Percentiles rank a stretch among this genome's conserved stretches.
Conservation (phyloP, 1,284 basidiomycete genomes). For the Cutaneotrichosporon cavernicola region DNA sequence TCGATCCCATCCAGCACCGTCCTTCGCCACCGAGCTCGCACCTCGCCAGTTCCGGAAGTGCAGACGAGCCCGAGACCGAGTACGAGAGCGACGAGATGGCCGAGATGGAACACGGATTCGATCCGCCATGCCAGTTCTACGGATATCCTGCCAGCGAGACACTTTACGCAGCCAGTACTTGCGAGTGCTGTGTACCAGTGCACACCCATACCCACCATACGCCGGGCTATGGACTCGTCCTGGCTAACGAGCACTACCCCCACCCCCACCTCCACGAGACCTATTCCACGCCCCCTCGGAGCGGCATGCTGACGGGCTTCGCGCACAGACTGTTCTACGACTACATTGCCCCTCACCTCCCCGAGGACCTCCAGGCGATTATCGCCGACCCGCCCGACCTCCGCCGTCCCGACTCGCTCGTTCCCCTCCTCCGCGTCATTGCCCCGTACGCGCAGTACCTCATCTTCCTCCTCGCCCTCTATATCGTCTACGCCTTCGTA, state of each 20-base stretch:
- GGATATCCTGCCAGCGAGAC: slow-evolving; percentile 9
- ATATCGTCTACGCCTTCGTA: slow-evolving; percentile 43
- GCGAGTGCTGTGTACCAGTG: neutral
- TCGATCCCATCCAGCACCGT: neutral
- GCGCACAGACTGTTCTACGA: slow-evolving; percentile 22
- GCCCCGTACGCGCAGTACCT: slow-evolving; percentile 42
- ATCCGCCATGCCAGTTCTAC: slow-evolving; percentile 10
- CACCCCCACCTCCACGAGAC: neutral
- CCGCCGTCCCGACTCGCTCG: slow-evolving; percentile 36
- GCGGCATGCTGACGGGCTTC: slow-evolving; percentile 18
- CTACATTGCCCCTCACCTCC: slow-evolving; percentile 36
- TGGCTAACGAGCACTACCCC: neutral
- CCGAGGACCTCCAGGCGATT: slow-evolving; percentile 35
- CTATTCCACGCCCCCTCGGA: neutral
- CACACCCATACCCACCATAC: slow-evolving; percentile 1
- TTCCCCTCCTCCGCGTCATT: slow-evolving; percentile 36
- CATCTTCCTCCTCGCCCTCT: slow-evolving; percentile 40
- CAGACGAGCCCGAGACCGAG: neutral
- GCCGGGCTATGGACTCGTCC: slow-evolving; percentile 5
- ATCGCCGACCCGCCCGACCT: slow-evolving; percentile 39
- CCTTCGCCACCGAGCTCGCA: slow-evolving; percentile 6
- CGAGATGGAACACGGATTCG: neutral
- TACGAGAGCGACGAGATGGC: neutral
- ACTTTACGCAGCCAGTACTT: neutral
- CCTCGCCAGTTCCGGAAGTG: neutral